Evolutionary conservation across 352 stramenopile species (phyloP).

Genomic region (Phytophthora fragariaefolia): DNA sequence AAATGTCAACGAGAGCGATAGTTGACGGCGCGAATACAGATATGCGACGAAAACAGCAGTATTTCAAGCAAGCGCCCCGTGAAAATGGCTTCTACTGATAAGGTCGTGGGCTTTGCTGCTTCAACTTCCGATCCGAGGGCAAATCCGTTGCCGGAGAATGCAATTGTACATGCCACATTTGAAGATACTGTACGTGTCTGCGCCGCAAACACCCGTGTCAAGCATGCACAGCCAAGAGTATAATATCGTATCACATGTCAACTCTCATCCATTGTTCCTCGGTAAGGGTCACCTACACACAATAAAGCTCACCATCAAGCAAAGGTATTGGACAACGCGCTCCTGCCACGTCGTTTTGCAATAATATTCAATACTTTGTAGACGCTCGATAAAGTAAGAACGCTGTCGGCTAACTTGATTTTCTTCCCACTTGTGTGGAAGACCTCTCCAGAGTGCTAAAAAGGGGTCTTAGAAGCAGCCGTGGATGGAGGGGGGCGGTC

Average conservation of each 20-base stretch:
- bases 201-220: no score
- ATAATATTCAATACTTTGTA: background rate
- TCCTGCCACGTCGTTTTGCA: background rate
- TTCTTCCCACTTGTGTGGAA: background rate
- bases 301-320: no score
- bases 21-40: slow-evolving; percentile 1
- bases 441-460: no score
- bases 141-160: slow-evolving; percentile 1
- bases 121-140: slow-evolving; percentile 2
- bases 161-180: background rate
- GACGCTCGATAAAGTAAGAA: background rate
- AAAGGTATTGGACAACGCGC: background rate
- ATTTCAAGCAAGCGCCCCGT: slow-evolving; percentile 6
- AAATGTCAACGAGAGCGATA: background rate
- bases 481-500: no score
- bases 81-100: slow-evolving; percentile 8
- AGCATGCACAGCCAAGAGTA: no score
- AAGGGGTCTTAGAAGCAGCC: no score
- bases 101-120: slow-evolving; percentile 10
- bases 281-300: no score
- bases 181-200: no score
- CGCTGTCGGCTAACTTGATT: background rate
- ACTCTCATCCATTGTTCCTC: no score
- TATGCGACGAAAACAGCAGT: slow-evolving; percentile 23
- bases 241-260: no score